These are phyloP conservation scores for Tilletia indica DNA, from an alignment of 1,284 basidiomycete genomes.

Conservation along the genomic window DNA sequence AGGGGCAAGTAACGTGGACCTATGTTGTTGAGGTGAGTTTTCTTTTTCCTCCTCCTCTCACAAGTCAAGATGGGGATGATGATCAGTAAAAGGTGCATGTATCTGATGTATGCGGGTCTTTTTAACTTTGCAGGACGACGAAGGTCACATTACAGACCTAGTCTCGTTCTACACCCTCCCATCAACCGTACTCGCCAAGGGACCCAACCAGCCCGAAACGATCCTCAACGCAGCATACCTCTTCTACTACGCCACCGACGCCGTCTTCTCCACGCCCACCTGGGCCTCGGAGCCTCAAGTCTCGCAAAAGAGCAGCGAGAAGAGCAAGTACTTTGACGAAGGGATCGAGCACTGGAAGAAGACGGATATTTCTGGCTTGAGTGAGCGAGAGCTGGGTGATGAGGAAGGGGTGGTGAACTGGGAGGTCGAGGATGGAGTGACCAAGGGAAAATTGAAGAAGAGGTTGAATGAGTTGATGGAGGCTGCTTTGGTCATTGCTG, in stretches of 20 bases:
- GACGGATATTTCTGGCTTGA: constrained; percentile 36
- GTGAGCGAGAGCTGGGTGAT: constrained; percentile 37
- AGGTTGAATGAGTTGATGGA: constrained; percentile 72
- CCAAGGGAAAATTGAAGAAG: constrained; percentile 66
- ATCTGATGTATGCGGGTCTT: not conserved
- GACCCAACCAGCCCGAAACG: constrained; percentile 58
- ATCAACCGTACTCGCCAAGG: constrained; percentile 71
- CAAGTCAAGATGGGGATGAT: no score
- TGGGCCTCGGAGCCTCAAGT: not conserved
- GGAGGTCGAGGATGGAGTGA: constrained; percentile 61
- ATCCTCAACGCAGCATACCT: constrained; percentile 83
- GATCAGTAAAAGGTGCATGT: no score
- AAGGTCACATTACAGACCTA: constrained; percentile 83
- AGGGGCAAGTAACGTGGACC: constrained; percentile 84
- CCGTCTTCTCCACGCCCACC: constrained; percentile 27
- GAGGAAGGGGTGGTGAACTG: constrained; percentile 33
- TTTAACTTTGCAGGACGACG: constrained; percentile 66
- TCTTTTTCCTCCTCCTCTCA: no score
- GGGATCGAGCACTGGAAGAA: constrained; percentile 32
- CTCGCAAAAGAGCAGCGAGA: not conserved
- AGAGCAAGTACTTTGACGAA: constrained; percentile 18
- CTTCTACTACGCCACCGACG: constrained; percentile 73
- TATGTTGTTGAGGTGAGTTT: constrained; percentile 85
- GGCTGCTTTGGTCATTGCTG: constrained; percentile 77
- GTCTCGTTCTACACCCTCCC: constrained; percentile 96